Percentiles rank a stretch among this genome's conserved stretches.
phyloP scores from a whole-genome alignment of 1,139 yeast genomes.

The Wickerhamomyces sp. region DNA sequence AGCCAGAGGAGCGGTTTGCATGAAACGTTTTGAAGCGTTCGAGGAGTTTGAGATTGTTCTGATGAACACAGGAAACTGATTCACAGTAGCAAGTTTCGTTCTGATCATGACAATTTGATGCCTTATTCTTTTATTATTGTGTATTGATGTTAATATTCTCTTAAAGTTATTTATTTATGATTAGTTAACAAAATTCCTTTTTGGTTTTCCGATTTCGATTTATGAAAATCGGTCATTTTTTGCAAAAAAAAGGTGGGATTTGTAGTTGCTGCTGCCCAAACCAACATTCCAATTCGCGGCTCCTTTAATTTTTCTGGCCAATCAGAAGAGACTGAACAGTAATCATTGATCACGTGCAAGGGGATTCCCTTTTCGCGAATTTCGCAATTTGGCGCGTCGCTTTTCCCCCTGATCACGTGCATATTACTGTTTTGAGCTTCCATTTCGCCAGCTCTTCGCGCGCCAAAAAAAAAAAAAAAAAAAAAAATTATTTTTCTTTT shows the following conservation, averaged over 20 bases:
- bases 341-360: neutral
- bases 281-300: no score
- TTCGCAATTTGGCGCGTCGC: neutral
- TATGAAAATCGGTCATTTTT: no score
- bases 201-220: no score
- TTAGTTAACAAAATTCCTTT: no score
- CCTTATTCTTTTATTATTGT: no score
- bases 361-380: neutral
- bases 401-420: no score
- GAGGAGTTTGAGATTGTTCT: conserved; percentile 11
- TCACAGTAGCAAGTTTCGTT: neutral
- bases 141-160: no score
- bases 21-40: conserved; percentile 15
- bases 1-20: conserved; percentile 18
- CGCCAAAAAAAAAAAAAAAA: no score
- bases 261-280: neutral
- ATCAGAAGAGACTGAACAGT: neutral
- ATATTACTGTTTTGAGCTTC: no score
- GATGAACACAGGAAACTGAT: neutral
- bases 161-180: no score
- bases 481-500: no score
- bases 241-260: neutral
- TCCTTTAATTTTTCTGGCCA: neutral
- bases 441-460: no score
- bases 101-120: neutral